Evolutionary conservation across 495 filamentous ascomycete genomes (phyloP).

Genomic region (Neurospora sp.): DNA sequence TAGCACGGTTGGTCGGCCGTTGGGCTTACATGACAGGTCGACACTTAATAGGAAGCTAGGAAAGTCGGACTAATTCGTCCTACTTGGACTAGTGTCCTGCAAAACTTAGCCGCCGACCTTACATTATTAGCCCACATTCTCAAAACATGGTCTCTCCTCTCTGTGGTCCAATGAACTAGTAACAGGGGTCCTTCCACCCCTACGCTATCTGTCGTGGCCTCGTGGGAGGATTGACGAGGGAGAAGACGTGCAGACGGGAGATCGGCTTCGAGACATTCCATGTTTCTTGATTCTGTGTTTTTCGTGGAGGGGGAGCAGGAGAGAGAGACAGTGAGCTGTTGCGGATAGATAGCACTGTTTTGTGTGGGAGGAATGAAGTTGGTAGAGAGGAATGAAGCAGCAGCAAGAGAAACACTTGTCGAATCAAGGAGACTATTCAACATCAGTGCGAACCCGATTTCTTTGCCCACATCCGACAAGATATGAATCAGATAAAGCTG

Average conservation of each 20-base stretch:
- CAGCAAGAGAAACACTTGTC: background rate
- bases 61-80: background rate
- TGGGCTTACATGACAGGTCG: background rate
- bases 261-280: constrained; percentile 1
- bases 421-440: background rate
- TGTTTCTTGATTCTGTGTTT: background rate
- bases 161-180: background rate
- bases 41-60: background rate
- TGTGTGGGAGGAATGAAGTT: background rate
- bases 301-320: background rate
- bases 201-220: no score
- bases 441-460: no score
- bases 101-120: background rate
- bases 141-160: background rate
- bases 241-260: background rate
- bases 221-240: background rate
- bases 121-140: constrained; percentile 1
- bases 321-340: background rate
- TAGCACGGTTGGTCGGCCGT: background rate
- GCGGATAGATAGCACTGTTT: background rate
- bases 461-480: no score
- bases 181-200: background rate
- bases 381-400: background rate
- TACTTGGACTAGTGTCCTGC: background rate
- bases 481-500: background rate